phyloP scores from a whole-genome alignment of 371 early-diverging fungal species.

The Haplosporangium sp. region DNA sequence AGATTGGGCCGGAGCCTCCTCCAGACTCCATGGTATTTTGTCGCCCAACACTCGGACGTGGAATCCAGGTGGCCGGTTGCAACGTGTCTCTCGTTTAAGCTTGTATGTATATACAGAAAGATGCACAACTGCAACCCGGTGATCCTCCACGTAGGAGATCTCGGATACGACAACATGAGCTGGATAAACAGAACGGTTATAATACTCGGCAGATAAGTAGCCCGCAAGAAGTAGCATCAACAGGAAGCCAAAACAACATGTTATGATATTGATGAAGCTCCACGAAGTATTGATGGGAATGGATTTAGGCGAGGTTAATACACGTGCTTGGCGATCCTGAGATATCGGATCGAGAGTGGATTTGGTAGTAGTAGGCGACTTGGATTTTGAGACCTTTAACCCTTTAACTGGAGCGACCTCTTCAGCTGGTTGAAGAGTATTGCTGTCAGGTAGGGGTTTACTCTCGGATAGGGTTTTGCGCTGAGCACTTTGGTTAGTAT shows the following conservation, averaged over 20 bases:
- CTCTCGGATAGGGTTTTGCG: no score
- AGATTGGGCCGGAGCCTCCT: constrained; percentile 24
- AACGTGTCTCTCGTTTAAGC: constrained; percentile 9
- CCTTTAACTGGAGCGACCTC: background rate
- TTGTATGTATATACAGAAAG: constrained; percentile 23
- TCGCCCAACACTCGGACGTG: constrained; percentile 30
- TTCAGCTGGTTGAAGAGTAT: background rate
- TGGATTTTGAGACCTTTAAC: background rate
- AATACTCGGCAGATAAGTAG: constrained; percentile 3
- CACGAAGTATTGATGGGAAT: constrained; percentile 7
- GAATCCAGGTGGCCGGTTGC: constrained; percentile 18
- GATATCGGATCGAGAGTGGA: background rate
- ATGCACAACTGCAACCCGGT: constrained; percentile 12
- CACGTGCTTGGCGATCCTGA: background rate
- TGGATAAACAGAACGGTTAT: constrained; percentile 6
- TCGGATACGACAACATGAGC: constrained; percentile 24
- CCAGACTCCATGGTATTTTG: constrained; percentile 25
- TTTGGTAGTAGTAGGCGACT: background rate
- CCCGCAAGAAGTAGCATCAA: constrained; percentile 13
- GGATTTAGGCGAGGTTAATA: background rate
- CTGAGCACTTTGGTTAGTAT: background rate
- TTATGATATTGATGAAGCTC: background rate
- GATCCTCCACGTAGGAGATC: constrained; percentile 16
- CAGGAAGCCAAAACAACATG: constrained; percentile 9
- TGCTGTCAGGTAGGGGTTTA: background rate